Percentiles rank a stretch among this genome's conserved stretches.
Conservation (phyloP, 306 rosid species). For the Prunus fruticosa region DNA sequence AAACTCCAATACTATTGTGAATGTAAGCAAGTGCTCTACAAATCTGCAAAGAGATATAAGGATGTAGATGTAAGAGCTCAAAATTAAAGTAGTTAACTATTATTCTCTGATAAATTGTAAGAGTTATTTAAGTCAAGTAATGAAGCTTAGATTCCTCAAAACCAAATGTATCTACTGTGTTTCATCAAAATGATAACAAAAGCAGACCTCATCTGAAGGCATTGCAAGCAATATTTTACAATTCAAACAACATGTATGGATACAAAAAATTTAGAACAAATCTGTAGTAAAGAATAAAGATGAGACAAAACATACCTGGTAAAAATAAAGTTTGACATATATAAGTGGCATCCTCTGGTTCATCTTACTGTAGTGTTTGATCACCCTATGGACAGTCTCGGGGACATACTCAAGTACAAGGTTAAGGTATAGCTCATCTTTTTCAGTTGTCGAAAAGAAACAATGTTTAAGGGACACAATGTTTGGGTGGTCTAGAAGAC, state of each 20-base stretch:
- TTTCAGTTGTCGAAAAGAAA: constrained; percentile 86
- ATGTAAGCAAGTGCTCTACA: constrained; percentile 82
- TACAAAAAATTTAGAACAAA: neutral
- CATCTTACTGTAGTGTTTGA: constrained; percentile 80
- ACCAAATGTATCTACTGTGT: neutral
- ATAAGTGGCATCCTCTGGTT: constrained; percentile 86
- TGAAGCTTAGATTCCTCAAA: neutral
- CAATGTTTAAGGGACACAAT: constrained; percentile 83
- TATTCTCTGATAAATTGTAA: neutral
- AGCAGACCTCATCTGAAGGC: neutral
- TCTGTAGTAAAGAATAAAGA: neutral
- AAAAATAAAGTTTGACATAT: constrained; percentile 79
- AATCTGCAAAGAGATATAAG: constrained; percentile 37
- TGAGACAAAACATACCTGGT: constrained; percentile 57
- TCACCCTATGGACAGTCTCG: constrained; percentile 77
- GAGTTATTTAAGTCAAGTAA: neutral
- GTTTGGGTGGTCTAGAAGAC: constrained; percentile 84
- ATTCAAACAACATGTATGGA: neutral
- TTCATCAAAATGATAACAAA: neutral
- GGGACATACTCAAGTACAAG: constrained; percentile 93
- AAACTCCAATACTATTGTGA: constrained; percentile 84
- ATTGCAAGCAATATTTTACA: neutral
- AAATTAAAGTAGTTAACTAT: too few relatives aligned
- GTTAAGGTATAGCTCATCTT: constrained; percentile 85
- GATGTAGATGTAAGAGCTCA: neutral